Evolutionary conservation across 2,329 filamentous ascomycete species (phyloP).

Genomic region (Trichoderma breve): DNA sequence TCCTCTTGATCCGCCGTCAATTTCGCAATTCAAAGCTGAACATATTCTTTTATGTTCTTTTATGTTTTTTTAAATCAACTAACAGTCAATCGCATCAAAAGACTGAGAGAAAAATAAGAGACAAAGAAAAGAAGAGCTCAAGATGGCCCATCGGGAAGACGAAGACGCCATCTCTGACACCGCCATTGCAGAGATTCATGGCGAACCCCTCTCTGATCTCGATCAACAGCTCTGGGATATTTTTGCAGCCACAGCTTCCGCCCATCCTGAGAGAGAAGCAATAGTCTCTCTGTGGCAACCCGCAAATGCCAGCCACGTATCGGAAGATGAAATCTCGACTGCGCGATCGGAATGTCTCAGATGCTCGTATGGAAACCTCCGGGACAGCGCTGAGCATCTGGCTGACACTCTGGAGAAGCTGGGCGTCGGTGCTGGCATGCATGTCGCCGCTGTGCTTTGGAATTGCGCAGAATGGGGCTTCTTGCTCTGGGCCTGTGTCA

Average conservation of each 20-base stretch:
- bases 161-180: not conserved
- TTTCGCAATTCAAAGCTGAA: not conserved
- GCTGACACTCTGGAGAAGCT: constrained; percentile 26
- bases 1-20: not conserved
- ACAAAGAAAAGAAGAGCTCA: not conserved
- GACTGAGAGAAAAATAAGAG: not conserved
- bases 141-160: not conserved
- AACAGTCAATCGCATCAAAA: not conserved
- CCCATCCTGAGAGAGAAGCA: constrained; percentile 34
- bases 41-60: not conserved
- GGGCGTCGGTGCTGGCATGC: constrained; percentile 31
- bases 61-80: not conserved
- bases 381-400: constrained; percentile 27
- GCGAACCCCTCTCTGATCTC: constrained; percentile 29
- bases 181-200: constrained; percentile 31
- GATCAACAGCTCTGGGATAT: constrained; percentile 36
- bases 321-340: not conserved
- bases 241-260: constrained; percentile 29
- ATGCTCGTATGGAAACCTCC: constrained; percentile 34
- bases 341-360: constrained; percentile 24
- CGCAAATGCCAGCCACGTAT: constrained; percentile 8
- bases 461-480: constrained; percentile 42
- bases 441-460: constrained; percentile 33
- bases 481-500: constrained; percentile 38
- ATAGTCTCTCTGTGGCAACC: constrained; percentile 38